Conservation (phyloP, 2,329 filamentous ascomycete genomes). For the Ophiosphaerella korrae region DNA sequence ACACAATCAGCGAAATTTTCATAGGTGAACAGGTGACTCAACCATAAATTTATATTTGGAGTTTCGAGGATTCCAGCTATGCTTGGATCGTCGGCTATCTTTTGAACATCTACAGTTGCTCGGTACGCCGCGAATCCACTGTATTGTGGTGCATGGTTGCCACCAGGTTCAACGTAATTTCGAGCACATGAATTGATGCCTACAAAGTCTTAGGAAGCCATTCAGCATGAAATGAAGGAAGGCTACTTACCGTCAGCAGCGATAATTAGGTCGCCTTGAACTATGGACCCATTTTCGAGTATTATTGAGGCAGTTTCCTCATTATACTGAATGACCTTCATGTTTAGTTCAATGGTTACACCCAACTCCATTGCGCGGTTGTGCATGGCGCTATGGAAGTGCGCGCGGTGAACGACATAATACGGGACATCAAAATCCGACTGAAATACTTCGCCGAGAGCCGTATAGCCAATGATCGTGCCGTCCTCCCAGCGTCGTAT, state of each 20-base stretch:
- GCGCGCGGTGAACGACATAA: constrained; percentile 18
- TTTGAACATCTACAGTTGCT: constrained; percentile 54
- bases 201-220: not conserved
- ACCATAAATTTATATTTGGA: constrained; percentile 25
- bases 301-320: constrained; percentile 26
- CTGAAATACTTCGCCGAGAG: constrained; percentile 48
- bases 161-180: constrained; percentile 47
- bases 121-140: constrained; percentile 66
- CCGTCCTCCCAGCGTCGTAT: constrained; percentile 59
- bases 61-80: constrained; percentile 25
- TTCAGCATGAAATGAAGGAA: not conserved
- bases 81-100: constrained; percentile 49
- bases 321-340: constrained; percentile 7
- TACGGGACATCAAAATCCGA: constrained; percentile 13
- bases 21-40: not conserved
- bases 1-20: not conserved
- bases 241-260: constrained; percentile 38
- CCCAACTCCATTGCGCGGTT: constrained; percentile 11
- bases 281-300: constrained; percentile 46
- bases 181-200: constrained; percentile 46
- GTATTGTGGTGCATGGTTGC: constrained; percentile 3
- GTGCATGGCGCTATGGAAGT: constrained; percentile 15
- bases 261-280: constrained; percentile 41
- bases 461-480: constrained; percentile 53
- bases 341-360: constrained; percentile 7